phyloP scores from a whole-genome alignment of 371 early-diverging fungal species.

The Mortierella sp. region DNA sequence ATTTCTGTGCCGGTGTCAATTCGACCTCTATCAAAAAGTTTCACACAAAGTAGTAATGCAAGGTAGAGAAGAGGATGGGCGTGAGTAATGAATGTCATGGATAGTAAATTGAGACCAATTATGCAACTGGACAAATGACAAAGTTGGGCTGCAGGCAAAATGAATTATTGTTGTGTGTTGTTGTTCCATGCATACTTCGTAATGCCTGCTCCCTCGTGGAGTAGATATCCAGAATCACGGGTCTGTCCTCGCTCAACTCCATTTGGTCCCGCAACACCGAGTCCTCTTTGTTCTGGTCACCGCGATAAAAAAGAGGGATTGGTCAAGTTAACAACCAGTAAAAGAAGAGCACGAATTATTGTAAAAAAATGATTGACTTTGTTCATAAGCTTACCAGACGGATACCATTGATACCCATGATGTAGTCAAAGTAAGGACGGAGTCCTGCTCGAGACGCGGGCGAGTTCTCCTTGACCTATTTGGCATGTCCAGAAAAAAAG shows the following conservation, averaged over 20 bases:
- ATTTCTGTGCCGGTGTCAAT: conserved; percentile 65
- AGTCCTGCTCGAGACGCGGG: conserved; percentile 80
- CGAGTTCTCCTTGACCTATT: conserved; percentile 73
- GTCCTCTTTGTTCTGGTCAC: conserved; percentile 60
- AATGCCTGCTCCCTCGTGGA: conserved; percentile 74
- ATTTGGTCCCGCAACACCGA: conserved; percentile 62
- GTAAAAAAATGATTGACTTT: not conserved
- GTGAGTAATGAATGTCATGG: not conserved
- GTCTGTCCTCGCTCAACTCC: conserved; percentile 62
- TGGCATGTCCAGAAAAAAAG: not conserved
- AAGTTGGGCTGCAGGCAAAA: not conserved
- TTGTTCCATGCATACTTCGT: conserved; percentile 62
- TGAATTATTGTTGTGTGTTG: not conserved
- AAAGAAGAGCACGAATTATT: not conserved
- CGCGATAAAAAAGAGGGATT: not conserved
- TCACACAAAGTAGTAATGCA: not conserved
- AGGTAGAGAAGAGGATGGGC: not conserved
- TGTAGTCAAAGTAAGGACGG: conserved; percentile 84
- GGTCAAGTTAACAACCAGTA: not conserved
- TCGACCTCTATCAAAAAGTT: conserved; percentile 59
- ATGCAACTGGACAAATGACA: not conserved
- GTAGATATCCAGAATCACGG: conserved; percentile 72
- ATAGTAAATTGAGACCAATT: not conserved
- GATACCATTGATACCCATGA: conserved; percentile 74
- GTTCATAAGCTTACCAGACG: conserved; percentile 43